Evolutionary conservation across 306 rosid species (phyloP).

Genomic region (Begonia loranthoides): DNA sequence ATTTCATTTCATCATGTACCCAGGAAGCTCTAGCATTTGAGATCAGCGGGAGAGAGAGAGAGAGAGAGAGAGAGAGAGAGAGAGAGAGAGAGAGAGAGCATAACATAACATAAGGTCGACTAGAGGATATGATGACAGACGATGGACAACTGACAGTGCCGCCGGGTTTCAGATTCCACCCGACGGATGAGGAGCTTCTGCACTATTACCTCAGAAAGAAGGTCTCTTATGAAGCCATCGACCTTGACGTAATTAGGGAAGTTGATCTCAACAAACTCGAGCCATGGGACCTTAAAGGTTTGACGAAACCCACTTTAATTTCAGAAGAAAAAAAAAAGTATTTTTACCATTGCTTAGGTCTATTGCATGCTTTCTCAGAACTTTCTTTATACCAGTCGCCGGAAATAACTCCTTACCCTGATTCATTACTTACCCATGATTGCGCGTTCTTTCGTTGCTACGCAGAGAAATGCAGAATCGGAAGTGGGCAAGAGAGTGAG

Average conservation of each 20-base stretch:
- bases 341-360: too few relatives aligned
- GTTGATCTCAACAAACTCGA: conserved; percentile 90
- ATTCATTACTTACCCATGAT: too few relatives aligned
- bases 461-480: conserved; percentile 82
- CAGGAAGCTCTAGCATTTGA: too few relatives aligned
- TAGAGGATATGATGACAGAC: conserved; percentile 35
- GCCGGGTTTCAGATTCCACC: conserved; percentile 92
- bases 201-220: conserved; percentile 91
- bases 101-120: background rate
- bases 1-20: too few relatives aligned
- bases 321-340: too few relatives aligned
- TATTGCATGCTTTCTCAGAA: background rate
- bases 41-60: background rate
- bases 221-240: conserved; percentile 87
- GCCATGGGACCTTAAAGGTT: conserved; percentile 99
- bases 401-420: too few relatives aligned
- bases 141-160: conserved; percentile 82
- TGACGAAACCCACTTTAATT: too few relatives aligned
- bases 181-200: conserved; percentile 97
- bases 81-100: background rate
- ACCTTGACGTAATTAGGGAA: conserved; percentile 87
- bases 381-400: too few relatives aligned
- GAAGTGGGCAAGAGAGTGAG: conserved; percentile 90
- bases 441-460: too few relatives aligned
- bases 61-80: background rate